A percentile compares a stretch with the other conserved stretches of the same genome.
Conservation (phyloP, 2,329 filamentous ascomycete genomes). For the Fonsecaea nubica region DNA sequence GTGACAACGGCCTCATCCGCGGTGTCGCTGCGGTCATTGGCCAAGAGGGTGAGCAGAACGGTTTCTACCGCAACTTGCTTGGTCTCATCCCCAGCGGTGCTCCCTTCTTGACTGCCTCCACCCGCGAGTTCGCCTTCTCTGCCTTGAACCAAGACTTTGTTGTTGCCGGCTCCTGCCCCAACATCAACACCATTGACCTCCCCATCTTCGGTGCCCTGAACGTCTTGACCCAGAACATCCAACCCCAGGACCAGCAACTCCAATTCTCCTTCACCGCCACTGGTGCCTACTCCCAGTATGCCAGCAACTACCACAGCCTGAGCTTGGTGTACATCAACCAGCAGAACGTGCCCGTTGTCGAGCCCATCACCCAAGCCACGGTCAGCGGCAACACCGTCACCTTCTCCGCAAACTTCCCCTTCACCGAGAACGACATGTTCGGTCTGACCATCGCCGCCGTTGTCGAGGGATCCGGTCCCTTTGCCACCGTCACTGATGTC, state of each 20-base stretch:
- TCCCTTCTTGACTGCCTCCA: slow-evolving; percentile 70
- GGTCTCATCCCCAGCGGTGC: slow-evolving; percentile 66
- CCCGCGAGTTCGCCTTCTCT: slow-evolving; percentile 69
- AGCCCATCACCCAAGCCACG: slow-evolving; percentile 41
- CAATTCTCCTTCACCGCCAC: slow-evolving; percentile 55
- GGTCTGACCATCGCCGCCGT: slow-evolving; percentile 51
- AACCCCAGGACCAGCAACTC: slow-evolving; percentile 51
- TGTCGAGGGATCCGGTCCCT: slow-evolving; percentile 43
- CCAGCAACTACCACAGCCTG: slow-evolving; percentile 41
- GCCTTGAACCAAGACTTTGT: slow-evolving; percentile 67
- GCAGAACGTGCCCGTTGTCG: slow-evolving; percentile 48
- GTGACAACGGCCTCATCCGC: slow-evolving; percentile 62
- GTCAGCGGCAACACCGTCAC: slow-evolving; percentile 34
- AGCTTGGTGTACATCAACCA: slow-evolving; percentile 51
- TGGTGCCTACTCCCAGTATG: slow-evolving; percentile 30
- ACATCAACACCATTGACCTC: slow-evolving; percentile 59
- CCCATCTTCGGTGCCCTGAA: slow-evolving; percentile 51
- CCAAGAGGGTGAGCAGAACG: slow-evolving; percentile 77
- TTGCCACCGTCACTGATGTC: slow-evolving; percentile 44
- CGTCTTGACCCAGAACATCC: slow-evolving; percentile 37
- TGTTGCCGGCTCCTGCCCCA: slow-evolving; percentile 63
- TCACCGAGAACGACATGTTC: slow-evolving; percentile 45
- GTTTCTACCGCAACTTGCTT: slow-evolving; percentile 68
- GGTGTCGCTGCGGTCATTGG: slow-evolving; percentile 68
- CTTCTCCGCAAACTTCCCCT: slow-evolving; percentile 47